These are phyloP conservation scores for Umbelopsis ramanniana DNA, from an alignment of 192 early-diverging fungal genomes.

Conservation along the genomic window DNA sequence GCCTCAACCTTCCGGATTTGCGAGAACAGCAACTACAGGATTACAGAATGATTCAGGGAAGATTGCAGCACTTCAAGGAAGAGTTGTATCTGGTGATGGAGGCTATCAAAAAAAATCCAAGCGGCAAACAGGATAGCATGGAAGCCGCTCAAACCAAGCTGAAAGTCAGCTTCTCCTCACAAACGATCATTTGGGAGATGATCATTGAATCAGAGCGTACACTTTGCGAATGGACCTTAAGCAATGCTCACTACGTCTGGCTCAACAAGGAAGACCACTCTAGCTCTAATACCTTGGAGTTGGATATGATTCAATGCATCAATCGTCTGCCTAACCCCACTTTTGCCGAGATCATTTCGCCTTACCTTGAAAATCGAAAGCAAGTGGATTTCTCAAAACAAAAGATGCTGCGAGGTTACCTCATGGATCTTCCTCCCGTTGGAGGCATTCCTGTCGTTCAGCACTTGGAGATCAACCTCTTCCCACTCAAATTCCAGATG, in stretches of 20 bases:
- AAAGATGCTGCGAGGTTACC: conserved; percentile 88
- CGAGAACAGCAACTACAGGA: conserved; percentile 36
- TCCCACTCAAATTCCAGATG: conserved; percentile 80
- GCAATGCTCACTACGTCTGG: conserved; percentile 66
- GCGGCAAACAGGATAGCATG: conserved; percentile 51
- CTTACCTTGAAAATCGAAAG: conserved; percentile 59
- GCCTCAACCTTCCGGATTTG: conserved; percentile 25
- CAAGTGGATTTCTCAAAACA: conserved; percentile 75
- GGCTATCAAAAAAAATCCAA: conserved; percentile 63
- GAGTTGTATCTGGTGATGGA: conserved; percentile 78
- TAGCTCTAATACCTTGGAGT: conserved; percentile 69
- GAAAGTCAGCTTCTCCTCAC: conserved; percentile 57
- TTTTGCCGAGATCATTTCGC: conserved; percentile 63
- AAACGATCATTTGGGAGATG: conserved; percentile 80
- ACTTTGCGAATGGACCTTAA: conserved; percentile 74
- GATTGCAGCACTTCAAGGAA: conserved; percentile 47
- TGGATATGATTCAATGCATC: conserved; percentile 72
- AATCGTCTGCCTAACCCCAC: conserved; percentile 63
- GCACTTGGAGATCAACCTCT: conserved; percentile 87
- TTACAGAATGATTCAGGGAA: conserved; percentile 24
- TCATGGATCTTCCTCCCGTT: conserved; percentile 80
- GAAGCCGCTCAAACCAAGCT: conserved; percentile 61
- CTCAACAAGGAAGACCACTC: conserved; percentile 88
- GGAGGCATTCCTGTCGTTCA: conserved; percentile 92
- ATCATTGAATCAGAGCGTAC: conserved; percentile 63